Base-by-base conservation (phyloP, 441 rosid species). In the Oxalis stricta region DNA sequence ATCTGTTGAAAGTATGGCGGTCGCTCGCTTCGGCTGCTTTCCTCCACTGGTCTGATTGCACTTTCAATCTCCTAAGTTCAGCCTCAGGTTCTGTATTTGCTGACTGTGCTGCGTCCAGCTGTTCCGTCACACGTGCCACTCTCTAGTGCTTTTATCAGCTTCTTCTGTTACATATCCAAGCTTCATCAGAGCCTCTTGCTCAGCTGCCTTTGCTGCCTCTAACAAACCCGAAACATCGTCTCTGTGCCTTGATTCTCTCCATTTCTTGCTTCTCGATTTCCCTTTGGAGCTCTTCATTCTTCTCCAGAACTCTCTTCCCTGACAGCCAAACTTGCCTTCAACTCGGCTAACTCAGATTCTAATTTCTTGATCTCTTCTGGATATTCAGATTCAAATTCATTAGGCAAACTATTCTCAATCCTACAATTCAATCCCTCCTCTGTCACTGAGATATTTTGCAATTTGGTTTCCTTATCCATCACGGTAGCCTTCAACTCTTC, bases 1-100 rank as follows among this genome's bases (percentile, higher is more conserved):
- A 35, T 86, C 86, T 3, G 71, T 52, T n/a, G 93, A 63, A 41
- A 92, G 65, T 75, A 92, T 79, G 15, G 95, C 55, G 9, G 96
- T 79, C 0, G 99, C 97, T 2, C n/a, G 94, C 95, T 70, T 87
- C 97, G 0, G 95, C 99, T 3, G 99, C 96, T 64, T 92, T 92
- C 68, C 99, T 77, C 99, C 99, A 84, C 48, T 84, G 99, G 55
- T 92, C 86, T 24, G 95, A 67, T 52, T 92, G 99, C 56, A 87
- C 99, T 61, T 82, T 87, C 37, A 87, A 53, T 73, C 70, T 79
- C 74, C 95, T 79, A 24, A 87, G 47, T 63, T 92, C 97, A 0
- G 75, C 74, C 66, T 92, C 95, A 68, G 81, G 48, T 55, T 83
- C 98, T 0, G 72, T 51, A 43, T 75, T 83, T 5, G 80, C 69